A percentile compares a stretch with the other conserved stretches of the same genome.
Evolutionary conservation across 345 rosid species (phyloP).

Genomic region (Pugionium dolabratum): DNA sequence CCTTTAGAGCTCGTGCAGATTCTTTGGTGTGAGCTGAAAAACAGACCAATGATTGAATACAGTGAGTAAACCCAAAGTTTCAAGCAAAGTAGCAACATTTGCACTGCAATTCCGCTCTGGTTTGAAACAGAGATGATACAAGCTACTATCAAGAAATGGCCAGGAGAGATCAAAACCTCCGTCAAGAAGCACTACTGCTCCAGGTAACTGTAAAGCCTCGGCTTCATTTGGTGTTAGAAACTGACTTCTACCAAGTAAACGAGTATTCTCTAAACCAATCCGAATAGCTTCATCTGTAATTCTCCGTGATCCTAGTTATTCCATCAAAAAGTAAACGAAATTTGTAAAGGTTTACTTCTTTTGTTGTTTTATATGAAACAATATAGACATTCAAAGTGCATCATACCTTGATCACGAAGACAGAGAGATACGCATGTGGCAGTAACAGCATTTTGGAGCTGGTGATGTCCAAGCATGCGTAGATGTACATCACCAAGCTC

Average conservation of each 20-base stretch:
- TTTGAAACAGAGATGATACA: background rate
- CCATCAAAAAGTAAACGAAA: conserved; percentile 6
- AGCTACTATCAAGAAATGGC: background rate
- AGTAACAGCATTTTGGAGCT: conserved; percentile 83
- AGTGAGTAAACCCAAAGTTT: no score
- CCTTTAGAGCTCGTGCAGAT: conserved; percentile 76
- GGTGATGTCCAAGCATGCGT: conserved; percentile 82
- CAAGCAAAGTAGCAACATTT: no score
- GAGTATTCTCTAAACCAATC: conserved; percentile 72
- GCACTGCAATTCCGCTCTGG: background rate
- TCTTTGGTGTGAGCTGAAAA: conserved; percentile 87
- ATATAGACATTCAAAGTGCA: conserved; percentile 6
- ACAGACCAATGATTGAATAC: conserved; percentile 5
- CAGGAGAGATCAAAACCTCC: conserved; percentile 58
- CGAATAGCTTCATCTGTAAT: conserved; percentile 67
- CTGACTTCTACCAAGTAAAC: conserved; percentile 84
- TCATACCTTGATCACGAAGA: conserved; percentile 67
- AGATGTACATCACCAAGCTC: conserved; percentile 63
- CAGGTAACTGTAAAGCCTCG: conserved; percentile 56
- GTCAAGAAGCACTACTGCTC: conserved; percentile 76
- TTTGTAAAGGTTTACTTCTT: no score
- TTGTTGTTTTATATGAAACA: background rate
- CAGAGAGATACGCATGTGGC: conserved; percentile 73
- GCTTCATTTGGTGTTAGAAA: conserved; percentile 63
- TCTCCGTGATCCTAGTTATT: conserved; percentile 59